Evolutionary conservation across 2,329 filamentous ascomycete genomes (phyloP), one percentile per base, ranked within the genome.

Genomic region (Ophiocordyceps australis): DNA sequence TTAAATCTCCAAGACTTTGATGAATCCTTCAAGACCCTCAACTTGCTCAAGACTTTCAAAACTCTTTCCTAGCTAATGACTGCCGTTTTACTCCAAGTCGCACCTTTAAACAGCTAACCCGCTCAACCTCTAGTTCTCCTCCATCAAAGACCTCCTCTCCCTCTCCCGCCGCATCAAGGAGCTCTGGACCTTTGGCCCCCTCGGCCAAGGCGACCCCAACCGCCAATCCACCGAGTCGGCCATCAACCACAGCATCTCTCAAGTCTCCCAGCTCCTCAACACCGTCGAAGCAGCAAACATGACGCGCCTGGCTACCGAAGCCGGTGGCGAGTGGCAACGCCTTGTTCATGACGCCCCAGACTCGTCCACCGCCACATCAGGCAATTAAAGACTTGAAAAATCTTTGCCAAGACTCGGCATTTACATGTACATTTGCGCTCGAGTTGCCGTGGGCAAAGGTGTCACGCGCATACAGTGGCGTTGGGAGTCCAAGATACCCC

Each of bases 121-220:
- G n/a, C 2, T 14, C 16, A 9, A 3, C 12, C 9, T 3, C 3
- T 9, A 56, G 53, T 51, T 55, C 38, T 46, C 50, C 2, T 54
- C 50, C 13, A 45, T 58, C 36, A 58, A 57, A 28, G 53, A 58
- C 23, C 52, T 58, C 7, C 46, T 58, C 28, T 41, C 53, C 5
- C 44, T 58, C 4, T 54, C 50, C 14, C 52, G 54, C 27, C 46
- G 49, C 24, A 45, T 59, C 41, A 57, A 61, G 34, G 46, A 62
- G 39, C 45, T 58, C 25, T 53, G 57, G 57, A 38, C 59, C 27
- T 51, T 55, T 29, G 47, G 55, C 1, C 41, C 56, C 24, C 46
- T 59, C 16, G 47, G 52, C 29, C 37, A 49, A 28, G 45, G 46
- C 20, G 49, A 55, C 29, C 40, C 40, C 13, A 42, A 44, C 22